phyloP scores from a whole-genome alignment of 805 yeast genomes.

The Kluyveromyces lactis region DNA sequence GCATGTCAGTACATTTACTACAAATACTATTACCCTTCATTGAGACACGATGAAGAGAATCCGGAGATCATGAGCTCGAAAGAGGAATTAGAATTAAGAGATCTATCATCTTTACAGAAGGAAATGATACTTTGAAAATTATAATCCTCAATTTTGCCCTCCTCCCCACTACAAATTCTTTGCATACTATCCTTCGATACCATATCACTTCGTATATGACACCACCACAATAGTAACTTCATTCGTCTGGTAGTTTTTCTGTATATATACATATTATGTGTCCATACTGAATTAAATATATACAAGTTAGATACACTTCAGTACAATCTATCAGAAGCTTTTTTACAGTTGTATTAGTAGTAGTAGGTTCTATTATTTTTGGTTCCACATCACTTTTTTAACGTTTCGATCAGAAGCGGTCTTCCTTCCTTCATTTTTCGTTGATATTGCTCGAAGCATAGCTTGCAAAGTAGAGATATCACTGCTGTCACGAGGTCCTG shows the following conservation, averaged over 20 bases:
- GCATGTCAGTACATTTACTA: conserved; percentile 67
- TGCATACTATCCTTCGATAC: no score
- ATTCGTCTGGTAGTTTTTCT: no score
- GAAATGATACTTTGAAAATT: conserved; percentile 3
- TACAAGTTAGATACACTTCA: no score
- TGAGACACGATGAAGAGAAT: conserved; percentile 5
- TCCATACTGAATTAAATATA: no score
- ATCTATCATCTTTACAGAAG: conserved; percentile 1
- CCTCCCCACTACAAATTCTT: no score
- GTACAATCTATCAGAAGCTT: no score
- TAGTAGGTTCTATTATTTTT: neutral
- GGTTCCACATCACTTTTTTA: conserved; percentile 1
- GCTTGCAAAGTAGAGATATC: conserved; percentile 10
- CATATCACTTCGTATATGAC: no score
- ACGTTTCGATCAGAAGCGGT: neutral
- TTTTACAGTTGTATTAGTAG: no score
- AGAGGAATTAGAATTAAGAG: conserved; percentile 1
- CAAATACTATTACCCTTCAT: conserved; percentile 31
- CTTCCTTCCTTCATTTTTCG: conserved; percentile 6
- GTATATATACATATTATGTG: no score
- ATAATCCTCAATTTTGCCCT: no score
- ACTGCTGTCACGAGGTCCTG: neutral
- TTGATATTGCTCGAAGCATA: conserved; percentile 20
- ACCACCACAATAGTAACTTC: no score
- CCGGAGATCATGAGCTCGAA: neutral